phyloP scores from a whole-genome alignment of 306 rosid species.

The Astragalus membranaceus region DNA sequence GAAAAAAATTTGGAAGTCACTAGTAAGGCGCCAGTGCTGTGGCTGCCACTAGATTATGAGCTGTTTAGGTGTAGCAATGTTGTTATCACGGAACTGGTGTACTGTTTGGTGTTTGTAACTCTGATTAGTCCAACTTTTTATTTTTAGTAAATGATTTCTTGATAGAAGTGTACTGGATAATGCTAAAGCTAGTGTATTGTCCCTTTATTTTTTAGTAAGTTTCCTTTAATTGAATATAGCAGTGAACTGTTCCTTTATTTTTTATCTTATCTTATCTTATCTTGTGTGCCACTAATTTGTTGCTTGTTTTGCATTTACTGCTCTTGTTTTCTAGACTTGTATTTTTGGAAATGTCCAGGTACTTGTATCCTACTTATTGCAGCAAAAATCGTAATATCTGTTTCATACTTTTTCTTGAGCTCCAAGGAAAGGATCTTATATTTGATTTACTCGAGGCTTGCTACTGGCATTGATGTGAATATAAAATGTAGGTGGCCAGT shows the following conservation, averaged over 20 bases:
- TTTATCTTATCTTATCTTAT: not conserved
- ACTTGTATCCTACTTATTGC: not conserved
- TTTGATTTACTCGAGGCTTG: conserved; percentile 91
- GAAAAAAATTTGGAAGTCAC: no score
- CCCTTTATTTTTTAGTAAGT: not conserved
- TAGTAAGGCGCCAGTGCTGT: no score
- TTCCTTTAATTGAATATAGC: not conserved
- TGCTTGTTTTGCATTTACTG: not conserved
- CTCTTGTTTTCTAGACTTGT: not conserved
- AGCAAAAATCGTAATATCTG: not conserved
- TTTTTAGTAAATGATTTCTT: no score
- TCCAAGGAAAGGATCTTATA: not conserved
- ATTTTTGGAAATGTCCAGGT: not conserved
- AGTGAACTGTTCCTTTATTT: not conserved
- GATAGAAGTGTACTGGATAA: no score
- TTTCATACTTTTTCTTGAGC: not conserved
- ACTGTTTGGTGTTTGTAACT: no score
- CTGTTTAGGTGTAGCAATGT: no score
- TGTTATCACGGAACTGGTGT: no score
- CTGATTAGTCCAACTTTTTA: no score
- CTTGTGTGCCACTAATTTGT: not conserved
- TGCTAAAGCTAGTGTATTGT: no score
- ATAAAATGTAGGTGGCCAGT: conserved; percentile 73
- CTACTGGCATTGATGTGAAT: conserved; percentile 99
- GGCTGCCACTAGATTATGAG: no score